Conservation (phyloP, 2,329 filamentous ascomycete species). For the Diaporthe citriasiana region DNA sequence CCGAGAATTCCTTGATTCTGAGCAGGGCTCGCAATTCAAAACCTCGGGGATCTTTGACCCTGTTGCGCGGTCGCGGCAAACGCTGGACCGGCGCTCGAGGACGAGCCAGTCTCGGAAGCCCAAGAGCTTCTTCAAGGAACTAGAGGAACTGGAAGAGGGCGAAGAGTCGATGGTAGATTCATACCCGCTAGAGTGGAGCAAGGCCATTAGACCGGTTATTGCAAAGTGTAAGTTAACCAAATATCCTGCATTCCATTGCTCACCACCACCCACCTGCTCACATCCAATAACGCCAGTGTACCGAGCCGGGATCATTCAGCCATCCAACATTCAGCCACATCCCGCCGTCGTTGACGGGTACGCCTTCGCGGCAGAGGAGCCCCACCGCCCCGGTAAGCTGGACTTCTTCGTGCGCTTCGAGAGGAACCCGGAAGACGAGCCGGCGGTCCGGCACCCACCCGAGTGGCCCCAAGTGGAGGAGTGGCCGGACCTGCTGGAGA, state of each 20-base stretch:
- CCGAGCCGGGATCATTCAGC: conserved; percentile 59
- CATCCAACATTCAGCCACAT: conserved; percentile 48
- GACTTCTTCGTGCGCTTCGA: conserved; percentile 62
- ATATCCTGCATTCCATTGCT: background rate
- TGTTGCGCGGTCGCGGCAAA: background rate
- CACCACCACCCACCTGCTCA: background rate
- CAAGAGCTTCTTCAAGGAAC: conserved; percentile 17
- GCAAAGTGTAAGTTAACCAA: conserved; percentile 7
- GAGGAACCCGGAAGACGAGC: conserved; percentile 31
- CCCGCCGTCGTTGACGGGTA: conserved; percentile 51
- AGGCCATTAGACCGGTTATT: background rate
- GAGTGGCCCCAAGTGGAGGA: background rate
- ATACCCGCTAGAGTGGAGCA: conserved; percentile 14
- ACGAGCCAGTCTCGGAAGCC: conserved; percentile 9
- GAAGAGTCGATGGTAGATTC: background rate
- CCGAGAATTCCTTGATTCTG: conserved; percentile 8
- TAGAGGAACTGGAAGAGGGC: conserved; percentile 2
- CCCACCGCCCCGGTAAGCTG: conserved; percentile 49
- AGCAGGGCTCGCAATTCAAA: conserved; percentile 16
- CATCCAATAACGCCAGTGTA: conserved; percentile 53
- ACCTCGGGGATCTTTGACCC: conserved; percentile 6
- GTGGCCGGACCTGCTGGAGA: conserved; percentile 22
- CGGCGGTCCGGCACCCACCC: background rate
- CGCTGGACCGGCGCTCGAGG: background rate
- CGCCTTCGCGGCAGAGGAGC: conserved; percentile 55